These are phyloP conservation scores for Trichoderma koningii DNA, from an alignment of 2,329 filamentous ascomycete species.

Conservation along the genomic window DNA sequence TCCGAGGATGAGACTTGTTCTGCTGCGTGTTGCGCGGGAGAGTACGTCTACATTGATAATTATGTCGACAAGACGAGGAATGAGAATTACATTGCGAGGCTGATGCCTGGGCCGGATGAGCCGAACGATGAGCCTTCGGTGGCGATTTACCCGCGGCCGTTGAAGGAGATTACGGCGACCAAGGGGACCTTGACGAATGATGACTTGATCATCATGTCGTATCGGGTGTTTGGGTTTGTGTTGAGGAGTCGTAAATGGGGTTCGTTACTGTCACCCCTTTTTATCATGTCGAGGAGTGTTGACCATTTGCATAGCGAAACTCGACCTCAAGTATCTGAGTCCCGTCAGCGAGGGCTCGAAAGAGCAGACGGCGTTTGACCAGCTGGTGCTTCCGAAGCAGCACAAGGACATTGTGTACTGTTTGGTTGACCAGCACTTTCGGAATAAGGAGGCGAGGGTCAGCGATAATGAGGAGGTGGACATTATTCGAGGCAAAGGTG, in stretches of 20 bases:
- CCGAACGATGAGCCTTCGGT: background rate
- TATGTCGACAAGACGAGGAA: conserved; percentile 24
- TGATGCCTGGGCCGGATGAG: conserved; percentile 2
- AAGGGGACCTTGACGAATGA: conserved; percentile 29
- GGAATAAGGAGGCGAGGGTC: conserved; percentile 30
- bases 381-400: conserved; percentile 32
- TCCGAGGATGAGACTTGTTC: background rate
- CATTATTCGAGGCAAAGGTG: conserved; percentile 20
- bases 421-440: conserved; percentile 20
- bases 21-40: background rate
- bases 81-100: conserved; percentile 6
- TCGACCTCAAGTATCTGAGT: conserved; percentile 8
- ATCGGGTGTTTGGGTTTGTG: conserved; percentile 40
- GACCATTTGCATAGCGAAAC: background rate
- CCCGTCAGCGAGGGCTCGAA: background rate
- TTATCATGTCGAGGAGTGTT: background rate
- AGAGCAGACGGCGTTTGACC: conserved; percentile 33
- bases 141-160: background rate
- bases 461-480: conserved; percentile 14
- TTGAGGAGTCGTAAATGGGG: conserved; percentile 41
- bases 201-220: conserved; percentile 38
- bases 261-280: conserved; percentile 29
- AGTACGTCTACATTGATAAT: conserved; percentile 5
- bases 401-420: conserved; percentile 22
- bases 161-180: conserved; percentile 14